Evolutionary conservation across 345 rosid genomes (phyloP).

Genomic region (Boechera divaricarpa): DNA sequence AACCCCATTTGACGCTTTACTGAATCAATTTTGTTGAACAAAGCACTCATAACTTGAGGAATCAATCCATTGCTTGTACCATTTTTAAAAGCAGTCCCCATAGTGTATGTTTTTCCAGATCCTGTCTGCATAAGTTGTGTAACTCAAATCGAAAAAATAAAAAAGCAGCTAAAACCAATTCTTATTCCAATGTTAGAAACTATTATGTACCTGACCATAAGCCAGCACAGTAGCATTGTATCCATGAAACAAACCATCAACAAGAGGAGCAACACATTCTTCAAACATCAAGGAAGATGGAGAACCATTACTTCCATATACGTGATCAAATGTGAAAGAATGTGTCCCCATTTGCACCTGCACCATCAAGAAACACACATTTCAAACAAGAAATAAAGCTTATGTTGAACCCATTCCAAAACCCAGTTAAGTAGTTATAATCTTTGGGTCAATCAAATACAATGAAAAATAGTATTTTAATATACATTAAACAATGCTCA

Average conservation of each 20-base stretch:
- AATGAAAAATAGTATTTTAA: not conserved
- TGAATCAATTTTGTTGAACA: constrained; percentile 68
- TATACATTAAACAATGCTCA: not conserved
- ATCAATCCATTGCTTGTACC: constrained; percentile 64
- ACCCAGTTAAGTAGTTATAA: no score
- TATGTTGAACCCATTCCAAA: no score
- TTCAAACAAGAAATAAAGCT: not conserved
- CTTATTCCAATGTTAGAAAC: not conserved
- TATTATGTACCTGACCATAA: constrained; percentile 74
- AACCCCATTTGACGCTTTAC: constrained; percentile 60
- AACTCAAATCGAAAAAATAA: constrained; percentile 24
- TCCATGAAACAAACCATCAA: constrained; percentile 80
- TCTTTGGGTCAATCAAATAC: not conserved
- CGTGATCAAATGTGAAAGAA: constrained; percentile 80
- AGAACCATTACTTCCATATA: constrained; percentile 71
- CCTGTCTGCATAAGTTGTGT: constrained; percentile 65
- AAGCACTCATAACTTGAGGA: constrained; percentile 73
- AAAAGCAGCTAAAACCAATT: constrained; percentile 3
- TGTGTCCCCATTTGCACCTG: constrained; percentile 84
- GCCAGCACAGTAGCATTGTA: constrained; percentile 89
- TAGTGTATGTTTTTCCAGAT: constrained; percentile 86
- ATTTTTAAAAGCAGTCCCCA: constrained; percentile 82
- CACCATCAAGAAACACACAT: constrained; percentile 35
- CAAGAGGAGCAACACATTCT: constrained; percentile 75
- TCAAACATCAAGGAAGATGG: constrained; percentile 65